Evolutionary conservation across 2,329 filamentous ascomycete genomes (phyloP).

Genomic region (Pestalotiopsis sp.): DNA sequence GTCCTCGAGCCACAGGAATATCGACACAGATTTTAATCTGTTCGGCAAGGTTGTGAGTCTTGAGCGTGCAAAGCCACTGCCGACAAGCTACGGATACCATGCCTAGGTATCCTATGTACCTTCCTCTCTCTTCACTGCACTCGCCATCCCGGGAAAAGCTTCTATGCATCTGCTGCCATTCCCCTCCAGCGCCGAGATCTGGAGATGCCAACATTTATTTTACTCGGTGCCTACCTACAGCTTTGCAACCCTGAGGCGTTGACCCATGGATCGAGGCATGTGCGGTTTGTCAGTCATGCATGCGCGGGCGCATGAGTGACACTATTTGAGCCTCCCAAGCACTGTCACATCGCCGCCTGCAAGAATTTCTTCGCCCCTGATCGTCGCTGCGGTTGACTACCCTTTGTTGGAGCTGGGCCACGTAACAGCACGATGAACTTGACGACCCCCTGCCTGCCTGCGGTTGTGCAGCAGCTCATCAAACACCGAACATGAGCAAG

Average conservation of each 20-base stretch:
- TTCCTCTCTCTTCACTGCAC: too few species aligned
- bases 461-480: not conserved
- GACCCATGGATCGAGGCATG: not conserved
- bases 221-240: too few species aligned
- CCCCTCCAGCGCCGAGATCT: too few species aligned
- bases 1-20: too few species aligned
- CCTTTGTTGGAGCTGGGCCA: not conserved
- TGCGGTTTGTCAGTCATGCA: not conserved
- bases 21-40: not conserved
- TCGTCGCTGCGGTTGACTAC: not conserved
- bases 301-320: not conserved
- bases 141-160: too few species aligned
- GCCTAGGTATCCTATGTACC: too few species aligned
- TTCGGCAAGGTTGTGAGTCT: not conserved
- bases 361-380: not conserved
- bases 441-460: not conserved
- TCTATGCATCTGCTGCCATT: too few species aligned
- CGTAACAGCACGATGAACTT: not conserved
- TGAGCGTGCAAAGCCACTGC: too few species aligned
- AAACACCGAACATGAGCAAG: constrained; percentile 4
- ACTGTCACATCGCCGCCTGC: not conserved
- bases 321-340: not conserved
- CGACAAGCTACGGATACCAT: too few species aligned
- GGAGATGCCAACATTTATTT: too few species aligned
- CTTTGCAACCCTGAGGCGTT: not conserved